Conservation (phyloP, 2,329 filamentous ascomycete species). For the Lomentospora prolificans region DNA sequence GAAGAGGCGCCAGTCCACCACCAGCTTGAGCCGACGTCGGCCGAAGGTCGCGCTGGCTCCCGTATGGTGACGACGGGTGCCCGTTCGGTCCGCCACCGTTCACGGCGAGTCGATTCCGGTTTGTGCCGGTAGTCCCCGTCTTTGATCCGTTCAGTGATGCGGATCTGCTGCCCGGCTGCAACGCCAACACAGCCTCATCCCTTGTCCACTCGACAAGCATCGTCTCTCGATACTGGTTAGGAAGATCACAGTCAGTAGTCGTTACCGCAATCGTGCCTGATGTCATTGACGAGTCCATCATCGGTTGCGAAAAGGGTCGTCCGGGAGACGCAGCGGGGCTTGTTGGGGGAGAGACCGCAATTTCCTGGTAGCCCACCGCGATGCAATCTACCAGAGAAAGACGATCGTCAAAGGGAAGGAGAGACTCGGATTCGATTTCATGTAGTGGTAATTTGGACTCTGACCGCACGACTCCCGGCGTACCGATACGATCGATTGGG, state of each 20-base stretch:
- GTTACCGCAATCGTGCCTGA: conserved; percentile 21
- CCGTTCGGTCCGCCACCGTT: conserved; percentile 34
- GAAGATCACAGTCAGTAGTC: conserved; percentile 46
- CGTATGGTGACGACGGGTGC: conserved; percentile 29
- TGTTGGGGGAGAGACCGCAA: conserved; percentile 50
- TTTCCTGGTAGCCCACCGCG: conserved; percentile 58
- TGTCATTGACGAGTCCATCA: conserved; percentile 40
- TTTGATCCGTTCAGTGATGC: conserved; percentile 69
- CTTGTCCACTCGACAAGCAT: conserved; percentile 74
- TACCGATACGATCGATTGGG: conserved; percentile 50
- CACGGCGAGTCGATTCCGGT: conserved; percentile 47
- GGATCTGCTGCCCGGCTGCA: conserved; percentile 60
- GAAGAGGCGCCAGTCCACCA: conserved; percentile 22
- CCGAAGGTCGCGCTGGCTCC: conserved; percentile 40
- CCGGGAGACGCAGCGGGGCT: conserved; percentile 64
- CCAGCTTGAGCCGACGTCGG: conserved; percentile 33
- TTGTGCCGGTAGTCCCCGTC: conserved; percentile 47
- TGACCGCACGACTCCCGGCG: conserved; percentile 33
- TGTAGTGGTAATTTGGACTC: conserved; percentile 38
- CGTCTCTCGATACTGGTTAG: conserved; percentile 57
- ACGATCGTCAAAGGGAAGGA: conserved; percentile 69
- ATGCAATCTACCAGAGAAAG: conserved; percentile 64
- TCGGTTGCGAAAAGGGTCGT: conserved; percentile 52
- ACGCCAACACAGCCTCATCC: conserved; percentile 58
- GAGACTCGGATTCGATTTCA: conserved; percentile 49